A percentile compares a stretch with the other conserved stretches of the same genome.
Conservation (phyloP, 345 rosid species). For the Populus euphratica region DNA sequence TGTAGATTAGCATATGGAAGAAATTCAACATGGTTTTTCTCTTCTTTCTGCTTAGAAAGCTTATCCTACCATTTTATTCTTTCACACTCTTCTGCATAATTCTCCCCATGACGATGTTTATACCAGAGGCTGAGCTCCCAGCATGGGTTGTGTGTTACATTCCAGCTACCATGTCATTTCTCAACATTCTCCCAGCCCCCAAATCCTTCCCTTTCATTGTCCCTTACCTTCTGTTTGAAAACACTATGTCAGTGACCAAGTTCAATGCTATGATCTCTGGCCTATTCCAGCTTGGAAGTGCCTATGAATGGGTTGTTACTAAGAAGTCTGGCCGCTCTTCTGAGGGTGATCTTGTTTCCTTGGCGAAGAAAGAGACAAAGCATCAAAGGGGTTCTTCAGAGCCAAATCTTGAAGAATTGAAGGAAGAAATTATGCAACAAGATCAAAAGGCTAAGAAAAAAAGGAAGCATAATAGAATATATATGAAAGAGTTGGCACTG, state of each 20-base stretch:
- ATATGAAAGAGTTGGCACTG: conserved; percentile 75
- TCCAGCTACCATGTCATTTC: conserved; percentile 93
- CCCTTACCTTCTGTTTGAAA: conserved; percentile 93
- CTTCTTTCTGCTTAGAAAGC: conserved; percentile 77
- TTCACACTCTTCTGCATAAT: conserved; percentile 94
- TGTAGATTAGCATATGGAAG: conserved; percentile 79
- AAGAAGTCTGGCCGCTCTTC: conserved; percentile 95
- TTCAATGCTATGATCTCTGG: conserved; percentile 96
- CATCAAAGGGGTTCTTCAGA: conserved; percentile 53
- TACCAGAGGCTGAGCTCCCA: conserved; percentile 88
- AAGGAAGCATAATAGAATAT: conserved; percentile 84
- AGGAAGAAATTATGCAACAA: conserved; percentile 42
- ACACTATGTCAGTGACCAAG: conserved; percentile 96
- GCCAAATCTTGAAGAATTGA: conserved; percentile 52
- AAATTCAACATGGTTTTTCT: conserved; percentile 90
- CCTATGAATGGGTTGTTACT: conserved; percentile 93
- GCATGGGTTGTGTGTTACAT: conserved; percentile 95
- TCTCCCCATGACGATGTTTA: conserved; percentile 92
- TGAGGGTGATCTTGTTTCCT: conserved; percentile 71
- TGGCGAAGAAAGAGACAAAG: conserved; percentile 52
- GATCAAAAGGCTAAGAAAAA: conserved; percentile 35
- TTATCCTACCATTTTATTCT: conserved; percentile 85
- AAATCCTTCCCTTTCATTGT: conserved; percentile 91
- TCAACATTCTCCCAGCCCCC: conserved; percentile 89
- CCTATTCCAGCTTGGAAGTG: conserved; percentile 90